Conservation (phyloP, 2,329 filamentous ascomycete genomes). For the Magnaporthales sp. region DNA sequence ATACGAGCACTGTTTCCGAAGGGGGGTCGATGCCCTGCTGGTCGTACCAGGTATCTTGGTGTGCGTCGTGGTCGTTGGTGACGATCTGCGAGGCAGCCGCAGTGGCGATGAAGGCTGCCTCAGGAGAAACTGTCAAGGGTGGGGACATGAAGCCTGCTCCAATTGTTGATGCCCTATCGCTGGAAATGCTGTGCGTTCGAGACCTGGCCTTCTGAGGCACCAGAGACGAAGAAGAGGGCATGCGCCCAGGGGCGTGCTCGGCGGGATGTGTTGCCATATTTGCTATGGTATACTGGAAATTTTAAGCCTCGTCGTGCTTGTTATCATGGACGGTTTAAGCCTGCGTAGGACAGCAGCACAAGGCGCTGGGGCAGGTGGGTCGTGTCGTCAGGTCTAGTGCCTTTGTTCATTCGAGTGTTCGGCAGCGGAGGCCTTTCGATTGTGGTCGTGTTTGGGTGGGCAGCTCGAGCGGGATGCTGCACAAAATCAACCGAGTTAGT, state of each 20-base stretch:
- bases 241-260: not conserved
- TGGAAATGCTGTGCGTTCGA: conserved; percentile 57
- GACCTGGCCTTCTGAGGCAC: conserved; percentile 25
- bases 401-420: not conserved
- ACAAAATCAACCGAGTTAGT: not conserved
- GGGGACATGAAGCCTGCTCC: conserved; percentile 55
- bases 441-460: not conserved
- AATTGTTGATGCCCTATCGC: conserved; percentile 58
- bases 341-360: not conserved
- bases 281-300: not conserved
- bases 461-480: not conserved
- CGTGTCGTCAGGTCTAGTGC: not conserved
- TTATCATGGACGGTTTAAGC: not conserved
- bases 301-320: not conserved
- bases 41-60: conserved; percentile 61
- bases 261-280: not conserved
- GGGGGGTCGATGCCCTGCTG: conserved; percentile 57
- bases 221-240: conserved; percentile 8
- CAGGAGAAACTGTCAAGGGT: conserved; percentile 60
- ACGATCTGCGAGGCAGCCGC: conserved; percentile 88
- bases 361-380: not conserved
- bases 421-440: not conserved
- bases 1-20: conserved; percentile 63
- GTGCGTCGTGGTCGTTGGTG: conserved; percentile 75
- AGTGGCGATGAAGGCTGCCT: conserved; percentile 78